Conservation (phyloP, 2,329 filamentous ascomycete species). For the Zymoseptoria passerinii region DNA sequence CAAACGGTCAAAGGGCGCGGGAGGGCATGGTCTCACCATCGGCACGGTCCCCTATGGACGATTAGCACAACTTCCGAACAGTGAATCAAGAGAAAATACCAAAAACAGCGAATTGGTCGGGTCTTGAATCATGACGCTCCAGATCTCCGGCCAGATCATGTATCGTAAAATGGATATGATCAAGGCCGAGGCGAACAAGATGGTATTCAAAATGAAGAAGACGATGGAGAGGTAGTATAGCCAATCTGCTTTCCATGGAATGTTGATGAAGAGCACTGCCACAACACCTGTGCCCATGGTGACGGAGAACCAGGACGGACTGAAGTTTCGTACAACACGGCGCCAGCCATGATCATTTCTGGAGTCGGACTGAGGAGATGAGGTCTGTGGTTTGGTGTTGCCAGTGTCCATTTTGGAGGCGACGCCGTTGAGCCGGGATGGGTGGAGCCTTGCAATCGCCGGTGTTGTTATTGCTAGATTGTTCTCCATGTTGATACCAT, state of each 20-base stretch:
- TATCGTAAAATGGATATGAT: constrained; percentile 52
- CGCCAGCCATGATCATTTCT: constrained; percentile 20
- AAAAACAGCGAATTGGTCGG: constrained; percentile 61
- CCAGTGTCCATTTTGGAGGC: constrained; percentile 2
- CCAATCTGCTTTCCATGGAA: constrained; percentile 53
- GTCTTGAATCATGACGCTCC: constrained; percentile 57
- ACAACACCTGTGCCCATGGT: constrained; percentile 60
- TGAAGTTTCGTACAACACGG: constrained; percentile 24
- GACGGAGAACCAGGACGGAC: constrained; percentile 24
- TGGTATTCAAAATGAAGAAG: constrained; percentile 53
- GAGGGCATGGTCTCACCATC: no score
- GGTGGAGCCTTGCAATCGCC: background rate
- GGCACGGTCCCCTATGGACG: no score
- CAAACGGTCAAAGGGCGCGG: no score
- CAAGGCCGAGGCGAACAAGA: constrained; percentile 37
- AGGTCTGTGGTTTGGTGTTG: constrained; percentile 1
- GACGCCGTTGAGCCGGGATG: background rate
- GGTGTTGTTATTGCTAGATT: constrained; percentile 1
- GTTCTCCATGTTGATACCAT: background rate
- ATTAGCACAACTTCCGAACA: no score
- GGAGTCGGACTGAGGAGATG: background rate
- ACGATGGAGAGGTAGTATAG: constrained; percentile 51
- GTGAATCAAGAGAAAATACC: constrained; percentile 21
- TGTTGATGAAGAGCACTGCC: constrained; percentile 52
- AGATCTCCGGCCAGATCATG: constrained; percentile 57